Percentiles rank a stretch among this genome's conserved stretches.
Conservation (phyloP, 73 alveolate species). For the Paramecium pentaurelia region DNA sequence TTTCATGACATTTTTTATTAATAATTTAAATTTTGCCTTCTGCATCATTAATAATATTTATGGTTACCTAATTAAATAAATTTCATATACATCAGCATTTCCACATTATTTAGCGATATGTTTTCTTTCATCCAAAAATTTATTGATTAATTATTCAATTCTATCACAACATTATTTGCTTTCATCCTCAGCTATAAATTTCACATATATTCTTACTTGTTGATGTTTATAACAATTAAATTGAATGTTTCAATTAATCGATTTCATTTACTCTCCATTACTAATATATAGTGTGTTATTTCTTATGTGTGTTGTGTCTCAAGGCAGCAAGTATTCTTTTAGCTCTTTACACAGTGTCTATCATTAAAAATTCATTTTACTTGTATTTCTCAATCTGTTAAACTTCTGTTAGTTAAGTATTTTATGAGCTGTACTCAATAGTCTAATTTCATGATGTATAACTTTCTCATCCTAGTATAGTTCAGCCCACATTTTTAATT, state of each 20-base stretch:
- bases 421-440: background rate
- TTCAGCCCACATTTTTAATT: conserved; percentile 7
- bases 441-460: background rate
- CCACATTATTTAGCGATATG: conserved; percentile 29
- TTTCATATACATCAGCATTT: background rate
- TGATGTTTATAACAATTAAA: background rate
- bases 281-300: background rate
- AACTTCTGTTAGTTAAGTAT: background rate
- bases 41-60: background rate
- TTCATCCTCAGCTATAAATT: background rate
- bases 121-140: background rate
- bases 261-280: background rate
- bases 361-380: background rate
- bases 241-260: background rate
- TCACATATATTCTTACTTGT: background rate
- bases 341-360: background rate
- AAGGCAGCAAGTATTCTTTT: background rate
- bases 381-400: background rate
- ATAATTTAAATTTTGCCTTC: background rate
- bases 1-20: background rate
- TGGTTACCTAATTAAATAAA: background rate
- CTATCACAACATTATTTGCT: background rate
- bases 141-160: background rate
- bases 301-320: background rate
- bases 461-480: background rate